Evolutionary conservation across 176 grass and related monocot species (phyloP).

Genomic region (Aegilops umbellulata): DNA sequence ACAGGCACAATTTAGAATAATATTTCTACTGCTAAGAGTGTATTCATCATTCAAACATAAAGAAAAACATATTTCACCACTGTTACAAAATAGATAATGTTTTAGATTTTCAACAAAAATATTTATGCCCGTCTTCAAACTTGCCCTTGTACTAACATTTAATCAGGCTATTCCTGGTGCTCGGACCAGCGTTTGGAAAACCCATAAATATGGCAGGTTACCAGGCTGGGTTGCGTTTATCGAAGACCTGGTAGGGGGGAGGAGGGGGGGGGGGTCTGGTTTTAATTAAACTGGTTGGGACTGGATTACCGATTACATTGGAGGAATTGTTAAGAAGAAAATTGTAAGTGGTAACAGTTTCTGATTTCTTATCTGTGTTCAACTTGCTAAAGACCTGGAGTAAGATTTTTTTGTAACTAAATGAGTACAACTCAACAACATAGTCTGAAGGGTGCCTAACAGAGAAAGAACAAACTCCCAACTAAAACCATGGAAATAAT

Average conservation of each 20-base stretch:
- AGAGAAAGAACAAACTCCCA: neutral
- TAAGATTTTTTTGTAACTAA: neutral
- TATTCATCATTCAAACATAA: neutral
- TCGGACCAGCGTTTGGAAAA: neutral
- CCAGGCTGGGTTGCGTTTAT: neutral
- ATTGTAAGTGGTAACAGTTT: neutral
- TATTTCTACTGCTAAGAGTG: constrained; percentile 8
- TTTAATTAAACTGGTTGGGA: neutral
- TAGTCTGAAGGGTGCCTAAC: neutral
- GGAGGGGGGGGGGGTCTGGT: neutral
- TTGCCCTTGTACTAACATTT: neutral
- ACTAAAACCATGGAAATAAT: neutral
- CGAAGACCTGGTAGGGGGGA: neutral
- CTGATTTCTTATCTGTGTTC: neutral
- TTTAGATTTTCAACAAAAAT: neutral
- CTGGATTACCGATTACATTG: neutral
- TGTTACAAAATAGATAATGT: constrained; percentile 1
- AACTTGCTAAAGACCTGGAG: constrained; percentile 2
- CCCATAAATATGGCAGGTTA: neutral
- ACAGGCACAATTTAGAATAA: neutral
- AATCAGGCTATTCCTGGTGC: neutral
- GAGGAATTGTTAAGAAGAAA: neutral
- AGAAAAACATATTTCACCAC: neutral
- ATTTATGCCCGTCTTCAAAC: neutral
- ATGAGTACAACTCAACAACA: neutral